Evolutionary conservation across 805 yeast genomes (phyloP), one percentile per base, ranked within the genome.

Genomic region (Zygosaccharomyces kombuchaensis): DNA sequence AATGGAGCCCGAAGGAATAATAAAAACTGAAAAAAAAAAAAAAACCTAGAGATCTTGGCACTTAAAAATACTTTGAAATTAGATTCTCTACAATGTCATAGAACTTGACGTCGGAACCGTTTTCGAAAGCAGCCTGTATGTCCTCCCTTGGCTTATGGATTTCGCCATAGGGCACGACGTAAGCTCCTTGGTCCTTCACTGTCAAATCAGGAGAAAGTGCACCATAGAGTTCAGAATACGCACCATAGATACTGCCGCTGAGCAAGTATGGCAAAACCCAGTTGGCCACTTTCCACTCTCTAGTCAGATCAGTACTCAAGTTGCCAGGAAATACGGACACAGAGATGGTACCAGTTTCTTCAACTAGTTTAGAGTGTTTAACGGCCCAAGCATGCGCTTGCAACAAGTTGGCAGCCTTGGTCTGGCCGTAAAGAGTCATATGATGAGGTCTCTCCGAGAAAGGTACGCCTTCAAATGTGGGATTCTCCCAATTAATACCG

Each of bases 301-400:
- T 62, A 22, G 54, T 54, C 42, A 69, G 48, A 3, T 61, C 66
- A 7, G 69, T 66, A 10, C 53, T 58, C 37, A 69, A 47, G 34
- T 53, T 52, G 13, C 74, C 74, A 4, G 74, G 74, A 48, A 63
- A 65, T 21, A 66, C 55, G 1, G 72, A 63, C 1, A 61, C 59
- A 21, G 67, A 62, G 12, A 65, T 57, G 38, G 67, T 59, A 8
- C 64, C 63, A 5, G 57, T 56, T n/a, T 54, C 48, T n/a, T 54
- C 54, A 14, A 53, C 57, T 2, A 37, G 42, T 10, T 53, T 48
- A 9, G 57, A 51, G 23, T 67, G 57, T 38, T 57, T 57, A 4
- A 51, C 45, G 6, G 65, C 57, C 69, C 72, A 71, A 3, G 62
- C 62, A 16, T 60, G 59, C 4, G 73, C 69, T 49, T 65, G 69